Percentiles rank a stretch among this genome's conserved stretches.
These are phyloP conservation scores for Huntiella omanensis DNA, from an alignment of 2,329 filamentous ascomycete genomes.

Conservation along the genomic window DNA sequence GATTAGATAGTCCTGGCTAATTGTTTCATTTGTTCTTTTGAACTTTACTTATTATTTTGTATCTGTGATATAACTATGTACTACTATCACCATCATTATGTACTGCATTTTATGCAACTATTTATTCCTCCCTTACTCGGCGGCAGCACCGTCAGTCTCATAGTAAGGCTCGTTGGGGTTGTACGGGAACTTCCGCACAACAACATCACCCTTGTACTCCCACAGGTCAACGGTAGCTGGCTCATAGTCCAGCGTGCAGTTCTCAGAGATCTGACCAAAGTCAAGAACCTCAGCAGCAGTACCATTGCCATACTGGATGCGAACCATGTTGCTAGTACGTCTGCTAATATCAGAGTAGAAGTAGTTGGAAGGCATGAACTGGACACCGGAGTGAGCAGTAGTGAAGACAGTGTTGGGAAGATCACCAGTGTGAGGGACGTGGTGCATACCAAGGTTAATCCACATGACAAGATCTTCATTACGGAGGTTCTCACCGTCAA, in stretches of 20 bases:
- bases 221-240: slow-evolving; percentile 16
- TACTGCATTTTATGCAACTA: no score
- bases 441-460: slow-evolving; percentile 37
- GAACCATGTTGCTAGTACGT: slow-evolving; percentile 19
- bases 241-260: slow-evolving; percentile 17
- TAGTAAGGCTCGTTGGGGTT: slow-evolving; percentile 12
- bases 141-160: neutral
- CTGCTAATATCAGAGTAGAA: slow-evolving; percentile 9
- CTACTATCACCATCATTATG: no score
- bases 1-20: no score
- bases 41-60: no score
- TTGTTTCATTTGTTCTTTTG: no score
- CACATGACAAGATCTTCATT: slow-evolving; percentile 27
- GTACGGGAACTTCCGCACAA: slow-evolving; percentile 13
- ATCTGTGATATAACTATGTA: no score
- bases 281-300: slow-evolving; percentile 16
- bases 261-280: slow-evolving; percentile 18
- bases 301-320: slow-evolving; percentile 21
- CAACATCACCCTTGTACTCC: slow-evolving; percentile 16
- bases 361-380: slow-evolving; percentile 19
- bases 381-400: slow-evolving; percentile 18
- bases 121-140: no score
- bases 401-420: slow-evolving; percentile 18
- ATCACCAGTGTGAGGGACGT: slow-evolving; percentile 29
- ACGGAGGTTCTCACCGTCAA: slow-evolving; percentile 14